Base-by-base conservation (phyloP, 768 basidiomycete genomes). In the Cyclocybe cylindracea region DNA sequence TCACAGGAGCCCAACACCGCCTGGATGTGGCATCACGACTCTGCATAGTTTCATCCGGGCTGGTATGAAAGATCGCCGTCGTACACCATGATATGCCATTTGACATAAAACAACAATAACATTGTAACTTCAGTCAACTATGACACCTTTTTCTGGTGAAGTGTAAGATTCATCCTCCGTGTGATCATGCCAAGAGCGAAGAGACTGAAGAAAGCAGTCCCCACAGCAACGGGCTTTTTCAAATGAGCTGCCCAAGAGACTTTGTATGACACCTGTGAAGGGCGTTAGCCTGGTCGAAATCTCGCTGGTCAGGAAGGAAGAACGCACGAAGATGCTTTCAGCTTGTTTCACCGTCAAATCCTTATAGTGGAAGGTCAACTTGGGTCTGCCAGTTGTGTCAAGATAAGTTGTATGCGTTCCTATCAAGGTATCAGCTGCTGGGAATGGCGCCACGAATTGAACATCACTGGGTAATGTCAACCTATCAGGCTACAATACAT, bases 361-460 rank as follows among this genome's bases (percentile, higher is more conserved):
- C 47, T 80, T 72, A 72, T 94, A 96, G 48, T 75, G 68, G 58
- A 98, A 76, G 5, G 80, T 82, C 51, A 98, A 71, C 5, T 79
- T 78, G 7, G 94, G 94, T 24, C 95, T 86, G 31, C 97, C 97
- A 38, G 77, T 79, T 35, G 94, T 92, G 68, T 99, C 97, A 29
- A 99, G 84, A 71, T 96, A 98, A 4, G 91, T 91, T 54, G 79
- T 80, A 60, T 93, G 89, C 13, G 77, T 89, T n/a, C 80, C 82
- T 45, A 82, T 69, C 46, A 64, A 69, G 62, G 81, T 85, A 10
- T 78, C 73, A 48, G 84, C 68, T 10, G 92, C 80, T 5, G 86
- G 76, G 78, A 95, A 98, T 1, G 96, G 95, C 7, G 86, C 74
- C 39, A 71, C 74, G 45, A 91, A 83, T 55, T 87, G 78, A 55